Base-by-base conservation (phyloP, 2,329 filamentous ascomycete species). In the Zopfia rhizophila region DNA sequence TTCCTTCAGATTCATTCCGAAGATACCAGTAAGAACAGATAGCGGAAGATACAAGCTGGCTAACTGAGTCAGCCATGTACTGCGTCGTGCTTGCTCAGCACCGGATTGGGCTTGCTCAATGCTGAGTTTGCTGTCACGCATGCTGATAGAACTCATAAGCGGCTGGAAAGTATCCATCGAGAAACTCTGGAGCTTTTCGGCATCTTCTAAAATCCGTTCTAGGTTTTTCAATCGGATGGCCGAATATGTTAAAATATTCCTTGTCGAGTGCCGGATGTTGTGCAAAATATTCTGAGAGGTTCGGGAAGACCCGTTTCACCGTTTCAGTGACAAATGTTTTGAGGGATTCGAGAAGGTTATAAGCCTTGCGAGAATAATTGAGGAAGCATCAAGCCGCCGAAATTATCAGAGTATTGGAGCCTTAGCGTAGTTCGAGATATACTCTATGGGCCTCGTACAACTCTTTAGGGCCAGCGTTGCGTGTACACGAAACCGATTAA, bases 121-220 rank as follows among this genome's bases (percentile, higher is more conserved):
- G 27, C 45, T 56, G 16, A 42, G 30, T 33, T 54, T 38, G 6
- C 46, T 46, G n/a, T 57, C 60, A 7, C 45, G 28, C 3, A 58
- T 52, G 28, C 45, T 56, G 31, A 59, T 44, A 3, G 60, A 56
- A 21, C 51, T 56, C 35, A 61, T 56, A 3, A 60, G 45, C 5
- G 62, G 45, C 27, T 57, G 38, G 21, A 61, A 57, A 2, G 57
- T 58, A n/a, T 62, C 54, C 27, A 55, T 53, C 6, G 60, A 32
- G 29, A 60, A 62, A 10, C 30, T 28, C 13, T 58, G 46, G 5
- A 61, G 40, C 1, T 37, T 28, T 12, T 37, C 28, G 12, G 47
- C 42, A 16, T 58, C 53, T 11, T 44, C 25, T 6, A 35, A 37
- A 3, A 38, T 16, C 17, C 22, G 31, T 22, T 14, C n/a, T n/a